Evolutionary conservation across 805 yeast species (phyloP).

Genomic region (Metschnikowia colocasiae): DNA sequence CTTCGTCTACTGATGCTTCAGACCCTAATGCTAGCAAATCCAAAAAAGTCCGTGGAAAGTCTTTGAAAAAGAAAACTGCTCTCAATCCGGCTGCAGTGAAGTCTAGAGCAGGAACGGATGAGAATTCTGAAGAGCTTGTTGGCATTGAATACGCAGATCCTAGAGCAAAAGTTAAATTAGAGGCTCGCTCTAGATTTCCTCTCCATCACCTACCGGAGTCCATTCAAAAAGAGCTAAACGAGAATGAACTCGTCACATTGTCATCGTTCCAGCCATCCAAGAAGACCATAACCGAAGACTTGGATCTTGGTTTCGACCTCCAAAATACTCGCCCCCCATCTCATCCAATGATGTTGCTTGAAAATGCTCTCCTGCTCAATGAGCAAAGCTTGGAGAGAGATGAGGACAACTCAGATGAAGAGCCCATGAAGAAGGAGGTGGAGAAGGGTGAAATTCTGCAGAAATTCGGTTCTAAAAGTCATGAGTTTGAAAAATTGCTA

Average conservation of each 20-base stretch:
- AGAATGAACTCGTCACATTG: constrained; percentile 11
- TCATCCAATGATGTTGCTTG: constrained; percentile 10
- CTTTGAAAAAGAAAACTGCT: constrained; percentile 15
- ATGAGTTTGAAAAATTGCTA: background rate
- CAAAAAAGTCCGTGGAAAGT: constrained; percentile 14
- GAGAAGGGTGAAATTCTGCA: background rate
- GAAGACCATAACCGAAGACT: constrained; percentile 18
- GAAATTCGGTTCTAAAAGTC: background rate
- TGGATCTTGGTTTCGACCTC: constrained; percentile 17
- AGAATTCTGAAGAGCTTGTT: constrained; percentile 2
- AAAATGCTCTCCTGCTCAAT: constrained; percentile 14
- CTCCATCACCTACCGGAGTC: constrained; percentile 17
- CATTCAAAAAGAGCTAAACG: constrained; percentile 14
- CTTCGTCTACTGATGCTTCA: constrained; percentile 5
- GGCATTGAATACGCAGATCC: constrained; percentile 1
- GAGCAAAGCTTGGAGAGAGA: constrained; percentile 7
- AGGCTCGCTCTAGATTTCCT: constrained; percentile 15
- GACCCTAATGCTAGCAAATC: constrained; percentile 7
- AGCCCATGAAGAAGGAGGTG: constrained; percentile 1
- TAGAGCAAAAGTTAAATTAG: constrained; percentile 10
- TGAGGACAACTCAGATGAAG: constrained; percentile 8
- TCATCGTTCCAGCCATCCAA: constrained; percentile 19
- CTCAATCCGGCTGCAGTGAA: constrained; percentile 9
- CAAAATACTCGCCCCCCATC: constrained; percentile 17
- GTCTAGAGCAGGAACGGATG: background rate